phyloP scores from a whole-genome alignment of 495 filamentous ascomycete genomes.

The Hypoxylon lenormandii region DNA sequence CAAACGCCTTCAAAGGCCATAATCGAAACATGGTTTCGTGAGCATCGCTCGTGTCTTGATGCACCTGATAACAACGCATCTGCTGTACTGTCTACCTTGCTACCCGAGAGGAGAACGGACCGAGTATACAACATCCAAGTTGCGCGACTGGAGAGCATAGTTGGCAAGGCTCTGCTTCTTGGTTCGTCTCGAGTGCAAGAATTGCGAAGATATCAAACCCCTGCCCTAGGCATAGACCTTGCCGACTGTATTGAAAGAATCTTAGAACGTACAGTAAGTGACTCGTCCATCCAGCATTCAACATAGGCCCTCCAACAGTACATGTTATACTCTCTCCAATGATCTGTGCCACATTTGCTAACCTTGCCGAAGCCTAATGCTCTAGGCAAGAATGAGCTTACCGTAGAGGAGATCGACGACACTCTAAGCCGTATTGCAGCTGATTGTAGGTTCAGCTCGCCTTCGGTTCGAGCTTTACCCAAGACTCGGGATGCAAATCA shows the following conservation, averaged over 20 bases:
- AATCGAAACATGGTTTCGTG: constrained; percentile 71
- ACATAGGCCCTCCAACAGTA: not conserved
- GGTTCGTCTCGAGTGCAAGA: constrained; percentile 69
- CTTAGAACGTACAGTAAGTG: constrained; percentile 71
- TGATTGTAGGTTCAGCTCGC: constrained; percentile 74
- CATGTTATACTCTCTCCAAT: not conserved
- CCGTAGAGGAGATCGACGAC: constrained; percentile 79
- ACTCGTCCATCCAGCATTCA: constrained; percentile 11
- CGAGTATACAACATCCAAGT: constrained; percentile 77
- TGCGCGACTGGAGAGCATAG: constrained; percentile 67
- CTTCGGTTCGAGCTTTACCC: constrained; percentile 63
- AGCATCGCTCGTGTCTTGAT: constrained; percentile 65
- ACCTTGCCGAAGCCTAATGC: constrained; percentile 54
- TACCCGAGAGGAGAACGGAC: constrained; percentile 79
- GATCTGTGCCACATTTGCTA: constrained; percentile 1
- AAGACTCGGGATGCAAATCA: constrained; percentile 56
- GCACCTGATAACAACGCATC: constrained; percentile 64
- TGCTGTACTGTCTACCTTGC: constrained; percentile 76
- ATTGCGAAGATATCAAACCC: constrained; percentile 69
- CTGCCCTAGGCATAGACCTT: constrained; percentile 71
- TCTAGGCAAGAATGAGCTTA: constrained; percentile 57
- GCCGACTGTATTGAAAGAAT: constrained; percentile 75
- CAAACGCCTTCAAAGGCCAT: constrained; percentile 53
- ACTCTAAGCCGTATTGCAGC: constrained; percentile 73
- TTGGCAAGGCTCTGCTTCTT: constrained; percentile 73